Conservation (phyloP, 495 filamentous ascomycete species). For the Chlorociboria aeruginascens region DNA sequence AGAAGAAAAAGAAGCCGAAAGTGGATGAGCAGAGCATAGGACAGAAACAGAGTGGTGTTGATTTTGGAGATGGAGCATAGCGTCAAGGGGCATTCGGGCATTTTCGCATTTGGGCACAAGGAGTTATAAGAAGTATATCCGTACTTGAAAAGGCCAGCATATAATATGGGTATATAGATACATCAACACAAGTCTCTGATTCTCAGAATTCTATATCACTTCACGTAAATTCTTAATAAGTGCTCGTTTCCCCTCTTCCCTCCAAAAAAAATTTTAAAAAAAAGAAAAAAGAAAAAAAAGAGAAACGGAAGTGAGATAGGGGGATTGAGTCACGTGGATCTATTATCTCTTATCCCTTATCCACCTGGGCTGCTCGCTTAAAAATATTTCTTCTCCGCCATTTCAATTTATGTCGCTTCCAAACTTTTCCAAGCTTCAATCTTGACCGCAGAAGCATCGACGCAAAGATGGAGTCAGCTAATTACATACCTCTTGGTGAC, state of each 20-base stretch:
- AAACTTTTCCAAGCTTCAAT: not conserved
- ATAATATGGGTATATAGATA: no score
- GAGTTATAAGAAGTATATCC: constrained; percentile 1
- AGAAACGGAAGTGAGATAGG: not conserved
- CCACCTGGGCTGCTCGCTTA: no score
- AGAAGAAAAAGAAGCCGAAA: constrained; percentile 18
- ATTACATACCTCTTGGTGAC: not conserved
- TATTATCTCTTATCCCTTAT: constrained; percentile 4
- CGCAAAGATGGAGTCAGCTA: not conserved
- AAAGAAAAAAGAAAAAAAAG: not conserved
- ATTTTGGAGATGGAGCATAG: constrained; percentile 7
- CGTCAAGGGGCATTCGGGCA: constrained; percentile 4
- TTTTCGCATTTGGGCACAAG: constrained; percentile 2
- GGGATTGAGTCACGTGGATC: not conserved
- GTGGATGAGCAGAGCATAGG: constrained; percentile 6
- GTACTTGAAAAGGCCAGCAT: not conserved
- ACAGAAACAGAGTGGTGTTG: constrained; percentile 1
- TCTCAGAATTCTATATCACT: no score
- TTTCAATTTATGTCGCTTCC: no score
- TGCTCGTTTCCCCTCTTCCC: not conserved
- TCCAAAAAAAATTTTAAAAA: not conserved
- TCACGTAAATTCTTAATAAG: no score
- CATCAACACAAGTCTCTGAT: no score
- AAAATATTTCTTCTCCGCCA: no score
- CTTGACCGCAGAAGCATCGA: not conserved